Base-by-base conservation (phyloP, 768 basidiomycete species). In the Cubamyces lactineus region DNA sequence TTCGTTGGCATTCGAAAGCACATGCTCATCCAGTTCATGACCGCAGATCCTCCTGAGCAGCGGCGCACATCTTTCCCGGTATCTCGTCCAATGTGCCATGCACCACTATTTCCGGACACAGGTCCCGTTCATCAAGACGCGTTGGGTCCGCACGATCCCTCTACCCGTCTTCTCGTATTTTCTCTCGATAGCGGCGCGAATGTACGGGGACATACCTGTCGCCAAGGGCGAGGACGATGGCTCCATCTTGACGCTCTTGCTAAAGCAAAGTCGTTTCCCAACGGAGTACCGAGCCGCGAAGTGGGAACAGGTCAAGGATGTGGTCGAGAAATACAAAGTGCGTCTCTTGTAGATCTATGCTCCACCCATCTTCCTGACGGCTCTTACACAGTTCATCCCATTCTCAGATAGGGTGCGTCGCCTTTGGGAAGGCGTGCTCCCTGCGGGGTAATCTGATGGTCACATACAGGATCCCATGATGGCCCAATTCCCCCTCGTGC, bases 151-250 rank as follows among this genome's bases (percentile, higher is more conserved):
- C 68, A 82, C 80, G 26, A 78, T 92, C 51, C 77, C 84, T 6
- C 75, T 89, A 38, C 69, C 79, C 17, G 83, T 86, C 52, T 89
- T 90, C 66, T 76, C 78, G 1, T 79, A 92, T 70, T 86, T 92
- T 67, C 75, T 90, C 71, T 78, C 79, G 53, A 73, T 86, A 26
- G 85, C 86, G 11, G 79, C 84, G 39, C 76, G 79, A 49, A 78
- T 76, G 65, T 88, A 86, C 65, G 87, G 85, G 40, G 80, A 88
- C 54, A 85, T 92, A 65, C 87, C 89, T 21, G 76, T 80, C 28
- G 84, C 80, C 63, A 91, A 91, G 80, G 84, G 82, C 49, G 89
- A 91, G 67, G 90, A 92, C 69, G 91, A 92, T 64, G 89, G 90
- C 0, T 78, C 80, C 38, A 74, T 87, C 38, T 89, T 92, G 68